A percentile compares a stretch with the other conserved stretches of the same genome.
phyloP scores from a whole-genome alignment of 2,329 filamentous ascomycete species.

The Arthrinium puccinioides region DNA sequence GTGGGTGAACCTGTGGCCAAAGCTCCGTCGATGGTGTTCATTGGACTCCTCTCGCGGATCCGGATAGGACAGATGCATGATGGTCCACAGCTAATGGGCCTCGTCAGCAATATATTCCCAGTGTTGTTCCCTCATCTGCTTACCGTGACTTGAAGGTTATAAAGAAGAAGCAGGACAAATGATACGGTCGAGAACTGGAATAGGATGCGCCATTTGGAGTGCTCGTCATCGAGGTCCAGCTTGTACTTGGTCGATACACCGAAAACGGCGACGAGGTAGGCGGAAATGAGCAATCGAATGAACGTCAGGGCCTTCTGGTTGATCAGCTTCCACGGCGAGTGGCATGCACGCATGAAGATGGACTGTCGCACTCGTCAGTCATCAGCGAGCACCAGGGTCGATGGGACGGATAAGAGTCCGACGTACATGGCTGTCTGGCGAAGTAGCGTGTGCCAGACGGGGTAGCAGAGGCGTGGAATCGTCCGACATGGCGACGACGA shows the following conservation, averaged over 20 bases:
- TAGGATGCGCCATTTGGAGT: conserved; percentile 31
- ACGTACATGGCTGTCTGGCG: conserved; percentile 24
- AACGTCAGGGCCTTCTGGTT: conserved; percentile 37
- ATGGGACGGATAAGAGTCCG: neutral
- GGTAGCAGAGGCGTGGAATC: conserved; percentile 19
- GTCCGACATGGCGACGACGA: conserved; percentile 15
- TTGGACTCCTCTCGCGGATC: conserved; percentile 22
- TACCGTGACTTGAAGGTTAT: conserved; percentile 40
- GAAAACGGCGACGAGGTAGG: conserved; percentile 33
- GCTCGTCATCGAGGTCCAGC: conserved; percentile 29
- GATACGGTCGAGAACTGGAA: conserved; percentile 44
- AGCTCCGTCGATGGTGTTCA: conserved; percentile 19
- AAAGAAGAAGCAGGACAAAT: conserved; percentile 33
- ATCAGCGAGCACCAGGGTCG: neutral
- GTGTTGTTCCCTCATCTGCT: too few species aligned
- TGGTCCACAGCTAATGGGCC: conserved; percentile 47
- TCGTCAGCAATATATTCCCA: too few species aligned
- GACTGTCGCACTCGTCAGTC: conserved; percentile 25
- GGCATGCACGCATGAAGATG: conserved; percentile 42
- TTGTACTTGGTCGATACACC: conserved; percentile 39
- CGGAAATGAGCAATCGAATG: conserved; percentile 33
- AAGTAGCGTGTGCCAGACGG: conserved; percentile 9
- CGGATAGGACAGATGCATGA: conserved; percentile 43
- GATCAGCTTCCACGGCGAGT: conserved; percentile 42
- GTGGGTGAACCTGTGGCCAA: conserved; percentile 28